Evolutionary conservation across 75 land plant species (phyloP), one percentile per base, ranked within the genome.

Genomic region (Pinus taeda): DNA sequence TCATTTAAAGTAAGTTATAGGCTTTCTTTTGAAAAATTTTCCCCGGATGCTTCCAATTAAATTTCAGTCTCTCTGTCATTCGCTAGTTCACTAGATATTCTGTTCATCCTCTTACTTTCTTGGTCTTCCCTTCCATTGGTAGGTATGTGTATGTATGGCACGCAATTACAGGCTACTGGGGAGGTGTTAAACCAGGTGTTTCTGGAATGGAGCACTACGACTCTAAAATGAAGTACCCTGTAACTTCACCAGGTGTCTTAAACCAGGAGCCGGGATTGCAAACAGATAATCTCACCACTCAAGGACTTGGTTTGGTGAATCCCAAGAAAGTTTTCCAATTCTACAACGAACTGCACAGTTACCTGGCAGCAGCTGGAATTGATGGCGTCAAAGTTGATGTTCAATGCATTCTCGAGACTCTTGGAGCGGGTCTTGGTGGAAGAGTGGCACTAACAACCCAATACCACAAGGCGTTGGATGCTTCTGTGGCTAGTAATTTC

Each of bases 341-440:
- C 74, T 95, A 89, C 83, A 76, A 90, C 59, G 97, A 91, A 77
- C 71, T 95, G 63, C 98, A 95, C 59, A 78, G 81, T 56, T 95
- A 95, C 79, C 81, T 95, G 57, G 90, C 92, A 3, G 57, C 86
- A 15, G 87, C 88, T 20, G 98, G 98, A 1, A 79, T 95, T 8
- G 97, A 95, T 71, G 98, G 98, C 1, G 98, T 95, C 42, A 95
- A 95, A 85, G 98, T 95, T 42, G 98, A 95, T 76, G 97, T 83
- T 36, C 98, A 95, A 77, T 83, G 89, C 80, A 91, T 95, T 55
- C 71, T 95, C 78, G 98, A 95, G 88, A 93, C 98, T 0, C 86
- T 95, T 14, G 98, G 96, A 15, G 89, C 80, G 0, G 93, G 98
- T 12, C 75, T 82, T n/a, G 97, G 97, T 60, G 97, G 97, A 6